These are phyloP conservation scores for Citrus glauca DNA, from an alignment of 345 rosid species.

Conservation along the genomic window DNA sequence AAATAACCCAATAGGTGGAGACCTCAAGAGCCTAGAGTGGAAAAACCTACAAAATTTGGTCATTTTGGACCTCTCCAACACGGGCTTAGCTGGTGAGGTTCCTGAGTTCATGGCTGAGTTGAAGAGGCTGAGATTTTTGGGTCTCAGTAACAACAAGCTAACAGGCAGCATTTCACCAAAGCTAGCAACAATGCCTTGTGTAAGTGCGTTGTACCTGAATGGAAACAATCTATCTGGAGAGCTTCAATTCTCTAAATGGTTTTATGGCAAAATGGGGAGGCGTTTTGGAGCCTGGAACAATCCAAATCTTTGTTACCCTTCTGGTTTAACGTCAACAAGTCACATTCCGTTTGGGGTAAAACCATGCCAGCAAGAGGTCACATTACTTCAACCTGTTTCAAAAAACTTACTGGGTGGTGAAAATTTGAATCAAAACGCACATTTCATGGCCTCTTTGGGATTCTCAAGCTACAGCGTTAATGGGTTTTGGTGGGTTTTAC, in stretches of 20 bases:
- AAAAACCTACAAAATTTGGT: conserved; percentile 45
- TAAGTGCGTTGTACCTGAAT: conserved; percentile 58
- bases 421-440: conserved; percentile 22
- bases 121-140: conserved; percentile 69
- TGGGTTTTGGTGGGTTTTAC: conserved; percentile 22
- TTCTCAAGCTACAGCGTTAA: conserved; percentile 26
- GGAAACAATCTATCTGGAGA: conserved; percentile 87
- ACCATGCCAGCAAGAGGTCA: conserved; percentile 46
- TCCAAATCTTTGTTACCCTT: conserved; percentile 63
- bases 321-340: conserved; percentile 31
- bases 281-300: conserved; percentile 90
- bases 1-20: conserved; percentile 57
- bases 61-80: conserved; percentile 60
- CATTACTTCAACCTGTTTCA: conserved; percentile 29
- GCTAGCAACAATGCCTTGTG: conserved; percentile 60
- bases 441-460: conserved; percentile 35
- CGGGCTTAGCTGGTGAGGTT: conserved; percentile 56
- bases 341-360: conserved; percentile 62
- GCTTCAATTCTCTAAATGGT: conserved; percentile 49
- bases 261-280: conserved; percentile 67
- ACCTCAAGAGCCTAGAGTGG: conserved; percentile 53
- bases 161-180: conserved; percentile 48
- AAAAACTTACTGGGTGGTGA: conserved; percentile 29
- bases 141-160: conserved; percentile 69
- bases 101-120: conserved; percentile 55